phyloP scores from a whole-genome alignment of 2,329 filamentous ascomycete genomes.

The Epichloe uncinata region DNA sequence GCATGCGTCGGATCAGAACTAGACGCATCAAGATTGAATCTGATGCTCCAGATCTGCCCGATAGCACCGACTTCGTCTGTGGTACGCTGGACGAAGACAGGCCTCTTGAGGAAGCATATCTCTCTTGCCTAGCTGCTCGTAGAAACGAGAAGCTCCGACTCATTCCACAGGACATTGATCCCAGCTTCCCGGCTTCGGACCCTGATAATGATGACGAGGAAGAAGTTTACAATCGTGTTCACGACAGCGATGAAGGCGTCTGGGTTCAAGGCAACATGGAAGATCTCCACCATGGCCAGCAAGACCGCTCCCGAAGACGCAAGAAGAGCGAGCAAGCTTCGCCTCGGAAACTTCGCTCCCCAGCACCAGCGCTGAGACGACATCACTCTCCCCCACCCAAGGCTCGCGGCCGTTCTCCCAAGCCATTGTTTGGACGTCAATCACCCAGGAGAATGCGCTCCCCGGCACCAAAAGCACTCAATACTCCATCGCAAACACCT shows the following conservation, averaged over 20 bases:
- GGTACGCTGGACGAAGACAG: slow-evolving; percentile 93
- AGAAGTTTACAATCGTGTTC: slow-evolving; percentile 44
- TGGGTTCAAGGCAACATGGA: slow-evolving; percentile 64
- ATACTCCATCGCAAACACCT: slow-evolving; percentile 26
- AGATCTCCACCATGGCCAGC: slow-evolving; percentile 44
- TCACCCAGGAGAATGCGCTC: slow-evolving; percentile 61
- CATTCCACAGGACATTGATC: slow-evolving; percentile 94
- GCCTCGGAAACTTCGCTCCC: slow-evolving; percentile 32
- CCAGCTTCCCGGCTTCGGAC: slow-evolving; percentile 91
- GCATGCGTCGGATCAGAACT: slow-evolving; percentile 16
- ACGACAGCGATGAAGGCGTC: slow-evolving; percentile 54
- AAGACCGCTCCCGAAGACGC: slow-evolving; percentile 31
- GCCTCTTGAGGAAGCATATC: slow-evolving; percentile 85
- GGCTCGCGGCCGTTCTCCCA: slow-evolving; percentile 26
- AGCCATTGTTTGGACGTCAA: slow-evolving; percentile 43
- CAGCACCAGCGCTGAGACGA: slow-evolving; percentile 19
- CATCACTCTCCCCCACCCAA: slow-evolving; percentile 26
- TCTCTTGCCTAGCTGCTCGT: slow-evolving; percentile 69
- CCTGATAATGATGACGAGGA: slow-evolving; percentile 75
- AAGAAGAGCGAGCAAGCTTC: slow-evolving; percentile 38
- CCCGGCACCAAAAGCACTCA: slow-evolving; percentile 43
- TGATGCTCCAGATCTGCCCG: slow-evolving; percentile 71
- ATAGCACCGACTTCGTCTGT: slow-evolving; percentile 98
- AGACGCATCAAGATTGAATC: slow-evolving; percentile 16
- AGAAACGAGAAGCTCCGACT: slow-evolving; percentile 67